A percentile compares a stretch with the other conserved stretches of the same genome.
Conservation (phyloP, 2,329 filamentous ascomycete genomes). For the Seiridium unicorne region DNA sequence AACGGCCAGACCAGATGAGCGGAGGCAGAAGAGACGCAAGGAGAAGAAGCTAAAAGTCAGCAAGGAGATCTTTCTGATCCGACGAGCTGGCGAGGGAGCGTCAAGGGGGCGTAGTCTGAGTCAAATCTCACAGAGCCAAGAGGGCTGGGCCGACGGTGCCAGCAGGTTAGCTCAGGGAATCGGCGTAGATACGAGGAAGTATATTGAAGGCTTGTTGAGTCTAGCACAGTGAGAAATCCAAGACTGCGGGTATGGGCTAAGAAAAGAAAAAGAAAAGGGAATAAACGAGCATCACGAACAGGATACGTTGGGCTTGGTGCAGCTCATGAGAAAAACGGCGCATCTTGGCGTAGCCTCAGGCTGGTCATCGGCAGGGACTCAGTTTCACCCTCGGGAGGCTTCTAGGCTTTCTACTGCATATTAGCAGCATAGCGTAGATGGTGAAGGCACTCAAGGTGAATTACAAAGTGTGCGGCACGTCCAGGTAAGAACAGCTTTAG, state of each 20-base stretch:
- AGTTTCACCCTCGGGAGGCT: too few species aligned
- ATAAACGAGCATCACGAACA: background rate
- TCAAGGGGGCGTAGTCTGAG: conserved; percentile 31
- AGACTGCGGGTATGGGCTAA: too few species aligned
- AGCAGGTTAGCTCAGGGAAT: conserved; percentile 68
- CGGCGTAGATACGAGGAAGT: conserved; percentile 72
- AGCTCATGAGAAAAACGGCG: too few species aligned
- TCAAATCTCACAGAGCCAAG: conserved; percentile 31
- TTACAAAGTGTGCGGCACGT: too few species aligned
- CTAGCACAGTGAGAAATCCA: conserved; percentile 32
- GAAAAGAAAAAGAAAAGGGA: background rate
- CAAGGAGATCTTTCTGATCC: conserved; percentile 63
- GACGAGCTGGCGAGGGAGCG: conserved; percentile 54
- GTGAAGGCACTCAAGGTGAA: too few species aligned
- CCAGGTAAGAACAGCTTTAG: too few species aligned
- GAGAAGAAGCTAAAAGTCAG: conserved; percentile 24
- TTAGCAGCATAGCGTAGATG: too few species aligned
- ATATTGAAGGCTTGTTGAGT: conserved; percentile 71
- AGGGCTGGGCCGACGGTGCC: conserved; percentile 53
- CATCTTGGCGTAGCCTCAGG: too few species aligned
- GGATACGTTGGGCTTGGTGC: too few species aligned
- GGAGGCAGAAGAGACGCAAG: conserved; percentile 6
- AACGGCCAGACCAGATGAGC: conserved; percentile 3
- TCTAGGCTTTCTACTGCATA: too few species aligned
- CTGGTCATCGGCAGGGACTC: too few species aligned